Base-by-base conservation (phyloP, 805 yeast species). In the Candida pseudofarinosa region DNA sequence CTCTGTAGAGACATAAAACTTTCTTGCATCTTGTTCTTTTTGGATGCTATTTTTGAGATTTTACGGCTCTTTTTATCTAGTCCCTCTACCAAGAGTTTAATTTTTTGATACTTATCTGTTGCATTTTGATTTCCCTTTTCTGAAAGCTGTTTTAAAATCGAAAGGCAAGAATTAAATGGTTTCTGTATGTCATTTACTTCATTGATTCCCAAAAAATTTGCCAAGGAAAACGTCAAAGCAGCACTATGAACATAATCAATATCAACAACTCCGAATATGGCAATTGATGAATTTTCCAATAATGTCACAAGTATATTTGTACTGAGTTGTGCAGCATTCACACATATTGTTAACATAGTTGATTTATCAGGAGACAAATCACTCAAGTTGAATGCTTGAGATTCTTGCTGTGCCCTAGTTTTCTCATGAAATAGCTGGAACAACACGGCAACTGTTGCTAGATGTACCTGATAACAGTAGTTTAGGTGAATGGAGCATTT, bases 281-380 rank as follows among this genome's bases (percentile, higher is more conserved):
- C 40, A 37, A 37, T 37, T 6, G 40, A 23, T 12, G 40, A 23
- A 16, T 37, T 33, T 37, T 26, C 20, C 17, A 37, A 37, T 7
- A 31, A 37, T 18, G 18, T 37, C 10, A 37, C n/a, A 31, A 37
- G 26, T 26, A 37, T 37, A 26, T 37, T 37, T 20, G 40, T 37
- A 14, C 33, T 20, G 14, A 23, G 32, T 4, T 37, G 40, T 4
- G 34, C 33, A 23, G 40, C 40, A 37, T 37, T 37, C 7, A 37
- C 34, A 15, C 33, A 23, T 26, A 23, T 37, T 5, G 40, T 23
- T 15, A 17, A 10, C 28, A 23, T 23, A 23, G 39, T 16, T 23
- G 23, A 10, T 5, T 19, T 36, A 19, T 19, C 23, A 13, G 31
- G 31, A 8, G 20, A 17, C 12, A 6, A 19, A 19, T 36, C 12